Base-by-base conservation (phyloP, 2,329 filamentous ascomycete species). In the Lecanicillium sp. region DNA sequence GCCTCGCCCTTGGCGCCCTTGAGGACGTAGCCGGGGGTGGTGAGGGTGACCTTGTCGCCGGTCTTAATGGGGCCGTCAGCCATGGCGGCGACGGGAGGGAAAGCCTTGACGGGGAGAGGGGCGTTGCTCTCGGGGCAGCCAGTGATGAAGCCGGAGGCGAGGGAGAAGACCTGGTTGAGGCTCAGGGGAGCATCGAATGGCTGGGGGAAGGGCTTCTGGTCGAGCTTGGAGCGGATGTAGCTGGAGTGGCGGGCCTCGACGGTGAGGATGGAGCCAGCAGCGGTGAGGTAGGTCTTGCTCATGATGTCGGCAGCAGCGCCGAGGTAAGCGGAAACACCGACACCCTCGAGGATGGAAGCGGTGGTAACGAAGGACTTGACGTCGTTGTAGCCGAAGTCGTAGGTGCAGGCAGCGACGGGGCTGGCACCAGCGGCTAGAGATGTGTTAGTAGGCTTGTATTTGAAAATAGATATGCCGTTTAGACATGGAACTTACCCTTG, bases 201-300 rank as follows among this genome's bases (percentile, higher is more conserved):
- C 53, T 77, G 74, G 4, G 84, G 79, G 4, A 84, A 72, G 38
- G 81, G 75, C 41, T 73, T 63, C 39, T 69, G 64, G 42, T 72
- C 68, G 15, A 70, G 65, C 29, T 75, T 77, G 42, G 70, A 63
- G 46, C 83, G 79, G 60, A 87, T 77, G 59, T 84, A 79, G 44
- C 79, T 80, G 61, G 85, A 80, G 62, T 88, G 84, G 42, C 84
- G 74, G 19, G 81, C 71, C 63, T 88, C 84, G 43, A 85, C 72
- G 17, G 81, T 84, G 32, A 85, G 71, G 56, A 88, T 87, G 36
- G 76, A 76, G 9, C 71, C 83, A 3, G 84, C 83, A 15, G 77
- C 75, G 44, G 71, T 67, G 36, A 88, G 75, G 45, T 85, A 74
- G 36, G 65, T 67, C 36, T 69, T 64, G 40, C 71, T 68, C 33